Evolutionary conservation across 176 grass and related monocot species (phyloP), one percentile per base, ranked within the genome.

Genomic region (Avena insularis): DNA sequence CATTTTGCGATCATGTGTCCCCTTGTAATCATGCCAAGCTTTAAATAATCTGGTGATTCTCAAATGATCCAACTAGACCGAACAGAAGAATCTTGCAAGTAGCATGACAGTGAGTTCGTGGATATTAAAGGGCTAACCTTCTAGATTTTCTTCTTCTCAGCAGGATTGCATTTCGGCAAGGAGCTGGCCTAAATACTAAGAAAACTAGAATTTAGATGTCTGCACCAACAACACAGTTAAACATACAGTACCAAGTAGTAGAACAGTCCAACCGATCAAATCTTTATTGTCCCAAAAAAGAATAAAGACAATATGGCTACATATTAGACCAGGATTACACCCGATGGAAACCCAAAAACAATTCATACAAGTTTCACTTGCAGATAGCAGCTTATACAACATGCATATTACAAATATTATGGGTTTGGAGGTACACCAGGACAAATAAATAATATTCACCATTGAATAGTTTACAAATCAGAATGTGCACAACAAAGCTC

Each of bases 311-410:
- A 11, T 55, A 86, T 14, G 6, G 19, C 33, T 82, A 71, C 78
- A 82, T 50, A 40, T 66, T 84, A 76, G 6, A 27, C 12, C 25
- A 66, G 20, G 62, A 5, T 2, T 7, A 69, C 50, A 11, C 17
- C n/a, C 6, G 29, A 15, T 82, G 33, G 51, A 71, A 45, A 82
- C 33, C 35, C 38, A 75, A 12, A 66, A 70, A 20, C 12, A 87
- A 69, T 70, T 21, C 20, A 59, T 68, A 68, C 58, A 77, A 31
- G 10, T 78, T 54, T 15, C 20, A 29, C 12, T 43, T 47, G 76
- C 61, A 77, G 6, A 38, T 79, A 59, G 27, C 75, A 87, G 53
- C 62, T 87, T 76, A 84, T 80, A 80, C 85, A 87, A 87, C 76
- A 91, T 59, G 9, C 50, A 25, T 1, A 80, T 25, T 75, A 79